phyloP scores from a whole-genome alignment of 2,329 filamentous ascomycete species.

The Boeremia exigua region DNA sequence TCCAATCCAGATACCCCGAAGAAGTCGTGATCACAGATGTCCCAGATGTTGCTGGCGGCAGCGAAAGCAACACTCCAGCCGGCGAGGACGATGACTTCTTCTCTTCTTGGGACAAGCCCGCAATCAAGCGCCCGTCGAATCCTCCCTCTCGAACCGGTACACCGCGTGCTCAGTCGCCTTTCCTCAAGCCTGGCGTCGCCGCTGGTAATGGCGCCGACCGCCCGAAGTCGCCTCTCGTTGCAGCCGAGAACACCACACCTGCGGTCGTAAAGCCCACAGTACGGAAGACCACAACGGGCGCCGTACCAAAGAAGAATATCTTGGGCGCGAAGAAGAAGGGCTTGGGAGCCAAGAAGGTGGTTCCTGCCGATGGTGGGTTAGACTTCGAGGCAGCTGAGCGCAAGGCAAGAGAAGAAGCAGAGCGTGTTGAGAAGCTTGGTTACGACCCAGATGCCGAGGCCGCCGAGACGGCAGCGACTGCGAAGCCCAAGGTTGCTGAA shows the following conservation, averaged over 20 bases:
- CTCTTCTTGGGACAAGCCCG: constrained; percentile 97
- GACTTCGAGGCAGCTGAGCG: constrained; percentile 98
- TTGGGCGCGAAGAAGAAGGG: constrained; percentile 75
- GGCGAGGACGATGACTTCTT: constrained; percentile 96
- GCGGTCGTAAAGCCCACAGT: constrained; percentile 73
- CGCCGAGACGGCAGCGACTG: constrained; percentile 43
- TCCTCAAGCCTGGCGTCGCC: constrained; percentile 72
- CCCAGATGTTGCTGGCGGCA: constrained; percentile 57
- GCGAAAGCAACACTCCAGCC: constrained; percentile 76
- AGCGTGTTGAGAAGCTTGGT: constrained; percentile 91
- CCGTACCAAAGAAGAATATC: constrained; percentile 81
- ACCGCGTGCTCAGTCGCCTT: constrained; percentile 84
- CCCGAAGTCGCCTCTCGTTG: constrained; percentile 77
- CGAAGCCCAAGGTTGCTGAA: constrained; percentile 53
- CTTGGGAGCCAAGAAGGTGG: constrained; percentile 74
- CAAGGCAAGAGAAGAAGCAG: constrained; percentile 96
- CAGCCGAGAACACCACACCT: constrained; percentile 58
- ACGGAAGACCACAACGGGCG: constrained; percentile 70
- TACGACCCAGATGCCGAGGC: constrained; percentile 90
- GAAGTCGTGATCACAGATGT: constrained; percentile 86
- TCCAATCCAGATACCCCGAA: constrained; percentile 70
- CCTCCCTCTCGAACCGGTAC: constrained; percentile 89
- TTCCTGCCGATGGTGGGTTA: constrained; percentile 68
- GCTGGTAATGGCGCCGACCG: constrained; percentile 70
- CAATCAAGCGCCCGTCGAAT: constrained; percentile 94